Evolutionary conservation across 306 rosid genomes (phyloP).

Genomic region (Castanea mollissima): DNA sequence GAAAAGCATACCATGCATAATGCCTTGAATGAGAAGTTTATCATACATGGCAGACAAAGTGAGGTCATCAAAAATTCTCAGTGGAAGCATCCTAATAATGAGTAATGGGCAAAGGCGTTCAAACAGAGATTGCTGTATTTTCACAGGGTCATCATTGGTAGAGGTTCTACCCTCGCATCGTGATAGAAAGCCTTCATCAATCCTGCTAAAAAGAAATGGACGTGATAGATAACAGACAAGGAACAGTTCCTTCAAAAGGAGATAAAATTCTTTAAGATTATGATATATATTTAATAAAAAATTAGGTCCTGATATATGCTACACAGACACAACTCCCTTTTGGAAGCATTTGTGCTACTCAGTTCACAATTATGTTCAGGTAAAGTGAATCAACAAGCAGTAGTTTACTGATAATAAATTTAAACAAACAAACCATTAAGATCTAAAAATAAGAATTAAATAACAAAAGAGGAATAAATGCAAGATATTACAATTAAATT

Average conservation of each 20-base stretch:
- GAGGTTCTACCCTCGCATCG: conserved; percentile 46
- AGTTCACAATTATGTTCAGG: not conserved
- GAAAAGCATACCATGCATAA: conserved; percentile 39
- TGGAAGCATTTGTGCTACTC: conserved; percentile 2
- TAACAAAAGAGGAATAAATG: conserved; percentile 5
- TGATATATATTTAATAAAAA: not conserved
- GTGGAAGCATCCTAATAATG: conserved; percentile 82
- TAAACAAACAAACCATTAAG: not conserved
- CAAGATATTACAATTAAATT: not conserved
- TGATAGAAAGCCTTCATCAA: conserved; percentile 54
- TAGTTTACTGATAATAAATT: conserved; percentile 11
- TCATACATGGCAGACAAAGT: conserved; percentile 63
- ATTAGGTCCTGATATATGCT: not conserved
- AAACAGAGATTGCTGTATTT: conserved; percentile 63
- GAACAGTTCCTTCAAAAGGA: conserved; percentile 15
- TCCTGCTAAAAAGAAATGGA: conserved; percentile 35
- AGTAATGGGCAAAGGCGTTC: conserved; percentile 91
- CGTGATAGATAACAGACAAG: conserved; percentile 16
- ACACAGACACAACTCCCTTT: not conserved
- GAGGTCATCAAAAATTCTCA: conserved; percentile 68
- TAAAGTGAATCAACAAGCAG: not conserved
- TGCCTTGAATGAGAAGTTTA: conserved; percentile 42
- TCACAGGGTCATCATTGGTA: conserved; percentile 46
- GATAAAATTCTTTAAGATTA: conserved; percentile 7
- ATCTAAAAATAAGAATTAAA: not conserved